These are phyloP conservation scores for Cutaneotrichosporon spelunceum DNA, from an alignment of 1,284 basidiomycete genomes.

Conservation along the genomic window DNA sequence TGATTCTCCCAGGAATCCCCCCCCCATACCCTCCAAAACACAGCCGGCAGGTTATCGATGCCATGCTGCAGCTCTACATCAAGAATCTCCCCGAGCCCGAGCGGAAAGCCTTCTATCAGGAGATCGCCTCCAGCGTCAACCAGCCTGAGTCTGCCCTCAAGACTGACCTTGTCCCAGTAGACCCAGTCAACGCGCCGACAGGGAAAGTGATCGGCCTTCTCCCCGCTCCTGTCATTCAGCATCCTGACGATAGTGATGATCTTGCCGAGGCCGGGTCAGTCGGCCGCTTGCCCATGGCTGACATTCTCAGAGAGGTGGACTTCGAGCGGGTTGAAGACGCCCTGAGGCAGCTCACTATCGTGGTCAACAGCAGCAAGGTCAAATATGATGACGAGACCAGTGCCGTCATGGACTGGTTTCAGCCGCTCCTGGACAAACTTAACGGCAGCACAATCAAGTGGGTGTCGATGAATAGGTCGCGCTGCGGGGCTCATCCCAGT, in stretches of 20 bases:
- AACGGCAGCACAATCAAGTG: slow-evolving; percentile 4
- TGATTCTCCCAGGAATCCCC: neutral
- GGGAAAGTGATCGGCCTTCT: neutral
- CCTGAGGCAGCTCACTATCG: neutral
- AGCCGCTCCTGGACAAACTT: neutral
- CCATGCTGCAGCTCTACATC: neutral
- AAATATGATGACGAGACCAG: neutral
- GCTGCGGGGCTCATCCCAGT: neutral
- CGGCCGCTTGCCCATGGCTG: neutral
- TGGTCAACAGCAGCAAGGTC: neutral
- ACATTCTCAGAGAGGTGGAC: neutral
- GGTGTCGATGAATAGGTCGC: neutral
- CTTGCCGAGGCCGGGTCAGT: neutral
- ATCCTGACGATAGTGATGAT: neutral
- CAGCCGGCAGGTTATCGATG: neutral
- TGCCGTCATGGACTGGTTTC: neutral
- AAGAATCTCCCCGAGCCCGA: neutral
- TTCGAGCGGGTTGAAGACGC: neutral
- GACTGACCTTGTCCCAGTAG: too few relatives aligned
- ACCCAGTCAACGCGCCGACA: neutral
- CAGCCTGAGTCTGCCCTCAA: neutral
- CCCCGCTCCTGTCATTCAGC: neutral
- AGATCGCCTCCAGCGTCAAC: neutral
- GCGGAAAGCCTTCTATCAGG: neutral
- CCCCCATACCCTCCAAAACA: neutral